Evolutionary conservation across 1,139 yeast species (phyloP), one percentile per base, ranked within the genome.

Genomic region (Trichomonascaceae sp.): DNA sequence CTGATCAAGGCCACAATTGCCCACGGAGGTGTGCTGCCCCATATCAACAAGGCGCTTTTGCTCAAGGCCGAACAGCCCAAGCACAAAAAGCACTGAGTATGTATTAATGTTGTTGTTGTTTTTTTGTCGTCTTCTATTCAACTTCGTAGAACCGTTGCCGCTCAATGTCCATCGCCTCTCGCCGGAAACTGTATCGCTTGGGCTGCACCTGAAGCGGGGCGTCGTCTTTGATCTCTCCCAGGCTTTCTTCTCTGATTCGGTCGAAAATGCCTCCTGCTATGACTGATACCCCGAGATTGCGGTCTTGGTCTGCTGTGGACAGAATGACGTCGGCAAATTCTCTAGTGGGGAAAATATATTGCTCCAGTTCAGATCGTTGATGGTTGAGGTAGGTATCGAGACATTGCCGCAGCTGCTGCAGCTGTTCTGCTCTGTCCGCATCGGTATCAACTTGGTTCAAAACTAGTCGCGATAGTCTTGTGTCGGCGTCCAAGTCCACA

Each of bases 1-100:
- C 71, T 92, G 60, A 82, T 92, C 54, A 80, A 82, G 59, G 99
- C 97, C 46, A 92, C 98, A 41, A 92, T 92, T 60, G 97, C 99
- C 33, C 87, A 80, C 53, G 99, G 99, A 66, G 98, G 99, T 76
- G 99, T 92, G 39, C 71, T 89, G 66, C 99, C 99, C 37, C 96
- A 87, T 56, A 84, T 87, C 59, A 87, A 85, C 67, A 84, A 85
- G 67, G 95, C 94, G 38, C 71, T 85, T 54, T 67, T 87, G 59
- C 73, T 85, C 63, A 87, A 87, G 71, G 95, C 82, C 37, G 96
- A 85, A 64, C 76, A 80, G 69, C 77, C 77, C 64, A 78, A 78
- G 65, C 27, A 27, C 16, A 32, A 32, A 28, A n/a, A n/a, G n/a
- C n/a, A n/a, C n/a, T n/a, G n/a, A n/a, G n/a, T n/a, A n/a, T n/a